These are phyloP conservation scores for Thymus mandschuricus DNA, from an alignment of 257 asterid genomes.

Conservation along the genomic window DNA sequence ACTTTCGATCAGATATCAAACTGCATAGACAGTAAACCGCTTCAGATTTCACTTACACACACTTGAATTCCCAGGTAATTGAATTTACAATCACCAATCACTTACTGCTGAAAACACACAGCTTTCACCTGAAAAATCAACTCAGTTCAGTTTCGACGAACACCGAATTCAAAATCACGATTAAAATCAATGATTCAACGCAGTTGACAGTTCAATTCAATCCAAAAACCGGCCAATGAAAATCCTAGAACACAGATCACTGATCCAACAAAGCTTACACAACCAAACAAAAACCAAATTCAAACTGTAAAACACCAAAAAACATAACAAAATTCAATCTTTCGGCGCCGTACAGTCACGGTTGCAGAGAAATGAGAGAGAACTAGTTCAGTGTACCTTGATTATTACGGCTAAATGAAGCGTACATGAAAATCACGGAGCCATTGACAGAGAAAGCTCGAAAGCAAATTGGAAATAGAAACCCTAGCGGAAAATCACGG, in stretches of 20 bases:
- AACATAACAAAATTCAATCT: too few species aligned
- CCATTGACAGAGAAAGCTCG: neutral
- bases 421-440: neutral
- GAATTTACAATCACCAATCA: conserved; percentile 25
- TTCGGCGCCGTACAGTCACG: neutral
- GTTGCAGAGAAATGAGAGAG: neutral
- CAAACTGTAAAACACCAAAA: conserved; percentile 8
- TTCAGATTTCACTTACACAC: conserved; percentile 13
- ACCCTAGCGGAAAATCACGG: conserved; percentile 37
- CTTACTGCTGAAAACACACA: conserved; percentile 20
- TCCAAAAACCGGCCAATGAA: conserved; percentile 4
- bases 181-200: neutral
- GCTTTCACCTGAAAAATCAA: conserved; percentile 13
- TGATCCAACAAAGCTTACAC: conserved; percentile 19
- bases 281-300: conserved; percentile 22
- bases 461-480: conserved; percentile 30
- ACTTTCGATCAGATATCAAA: neutral
- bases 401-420: conserved; percentile 28
- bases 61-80: conserved; percentile 1
- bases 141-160: conserved; percentile 6
- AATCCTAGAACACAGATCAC: conserved; percentile 48
- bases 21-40: neutral
- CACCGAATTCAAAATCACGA: conserved; percentile 26
- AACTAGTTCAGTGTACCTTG: conserved; percentile 45
- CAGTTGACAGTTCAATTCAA: neutral